These are phyloP conservation scores for Boletus reticuloceps DNA, from an alignment of 768 basidiomycete genomes.

Conservation along the genomic window DNA sequence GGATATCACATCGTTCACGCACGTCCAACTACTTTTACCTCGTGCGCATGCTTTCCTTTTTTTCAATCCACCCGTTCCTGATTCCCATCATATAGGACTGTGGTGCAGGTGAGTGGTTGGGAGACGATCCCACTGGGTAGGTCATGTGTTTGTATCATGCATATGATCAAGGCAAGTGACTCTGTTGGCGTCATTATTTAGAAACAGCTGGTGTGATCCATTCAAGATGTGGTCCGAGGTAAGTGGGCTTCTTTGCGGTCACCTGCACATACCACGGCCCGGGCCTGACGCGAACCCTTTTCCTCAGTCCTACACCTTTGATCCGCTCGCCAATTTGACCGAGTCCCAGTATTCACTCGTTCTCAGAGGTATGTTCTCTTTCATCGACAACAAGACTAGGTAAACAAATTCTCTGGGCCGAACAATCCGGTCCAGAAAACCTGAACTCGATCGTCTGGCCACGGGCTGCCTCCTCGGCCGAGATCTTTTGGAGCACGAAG, in stretches of 20 bases:
- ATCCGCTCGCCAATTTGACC: slow-evolving; percentile 46
- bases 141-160: slow-evolving; percentile 3
- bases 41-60: slow-evolving; percentile 9
- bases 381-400: slow-evolving; percentile 17
- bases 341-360: slow-evolving; percentile 36
- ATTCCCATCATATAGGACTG: slow-evolving; percentile 34
- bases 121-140: slow-evolving; percentile 31
- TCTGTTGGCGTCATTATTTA: slow-evolving; percentile 2
- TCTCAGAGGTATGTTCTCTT: slow-evolving; percentile 29
- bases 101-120: slow-evolving; percentile 49
- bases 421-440: slow-evolving; percentile 43
- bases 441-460: slow-evolving; percentile 49
- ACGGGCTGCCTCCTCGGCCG: slow-evolving; percentile 44
- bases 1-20: slow-evolving; percentile 48
- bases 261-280: too few relatives aligned
- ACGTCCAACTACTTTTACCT: slow-evolving; percentile 56
- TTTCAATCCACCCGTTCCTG: background rate
- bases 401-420: slow-evolving; percentile 43
- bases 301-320: slow-evolving; percentile 35
- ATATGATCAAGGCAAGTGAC: background rate
- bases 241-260: slow-evolving; percentile 20
- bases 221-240: slow-evolving; percentile 53
- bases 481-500: slow-evolving; percentile 52
- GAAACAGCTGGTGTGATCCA: slow-evolving; percentile 49
- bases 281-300: too few relatives aligned